Evolutionary conservation across 2,329 filamentous ascomycete species (phyloP), one percentile per base, ranked within the genome.

Genomic region (Phoma sp.): DNA sequence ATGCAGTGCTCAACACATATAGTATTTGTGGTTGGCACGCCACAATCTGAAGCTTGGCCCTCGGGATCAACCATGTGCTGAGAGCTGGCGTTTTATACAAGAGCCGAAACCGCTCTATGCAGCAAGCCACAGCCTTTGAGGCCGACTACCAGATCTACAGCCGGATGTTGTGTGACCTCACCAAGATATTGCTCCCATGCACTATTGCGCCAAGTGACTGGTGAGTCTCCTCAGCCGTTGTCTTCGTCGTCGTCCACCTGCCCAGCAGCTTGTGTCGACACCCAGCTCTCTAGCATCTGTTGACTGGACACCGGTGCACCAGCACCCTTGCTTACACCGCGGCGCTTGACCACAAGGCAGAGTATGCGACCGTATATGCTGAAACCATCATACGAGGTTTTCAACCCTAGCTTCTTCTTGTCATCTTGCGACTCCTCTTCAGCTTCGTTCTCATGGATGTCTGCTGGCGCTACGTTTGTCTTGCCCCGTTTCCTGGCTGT

Each of bases 281-380:
- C 75, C 76, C 76, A 77, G 44, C 69, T 75, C 60, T 77, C 75
- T 39, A 78, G 57, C 75, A 78, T 77, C 50, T 73, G 67, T 53
- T 77, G 74, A 43, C 71, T 73, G 22, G 74, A 71, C 12, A 51
- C 54, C 32, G 65, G 52, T 38, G 37, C 61, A 40, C 51, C 57
- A 46, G 45, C 61, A 21, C 55, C 49, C 24, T 51, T 58, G 19
- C 67, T 66, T 8, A 51, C 60, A 43, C 80, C 82, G 61, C 87
- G 88, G 58, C 89, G 87, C 72, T 89, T 90, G 75, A 99, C 88
- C 8, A 99, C 89, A 55, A 99, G 82, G 75, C 93, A 98, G 24
- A 99, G 81, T 41, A 96, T 92, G 64, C 92, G 89, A 10, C 95
- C 92, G 77, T 96, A 96, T 70, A 99, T 97, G 67, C 89, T 91